These are phyloP conservation scores for Nowakowskiella sp. DNA, from an alignment of 192 early-diverging fungal genomes.

Conservation along the genomic window DNA sequence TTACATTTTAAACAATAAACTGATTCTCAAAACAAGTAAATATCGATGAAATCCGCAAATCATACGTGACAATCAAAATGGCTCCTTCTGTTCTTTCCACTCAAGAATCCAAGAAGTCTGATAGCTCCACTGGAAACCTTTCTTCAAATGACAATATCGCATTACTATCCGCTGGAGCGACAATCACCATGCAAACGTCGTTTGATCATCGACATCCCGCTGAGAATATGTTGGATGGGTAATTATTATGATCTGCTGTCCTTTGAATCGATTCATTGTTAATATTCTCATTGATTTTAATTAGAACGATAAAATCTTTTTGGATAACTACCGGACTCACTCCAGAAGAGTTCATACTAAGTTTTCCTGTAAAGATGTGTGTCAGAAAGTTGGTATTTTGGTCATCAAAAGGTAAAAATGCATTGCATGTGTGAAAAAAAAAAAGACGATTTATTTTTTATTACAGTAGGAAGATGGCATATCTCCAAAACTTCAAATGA, in stretches of 20 bases:
- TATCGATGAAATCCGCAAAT: too few species aligned
- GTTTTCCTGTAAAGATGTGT: not conserved
- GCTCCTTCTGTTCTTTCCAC: too few species aligned
- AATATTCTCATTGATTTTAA: not conserved
- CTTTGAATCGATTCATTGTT: not conserved
- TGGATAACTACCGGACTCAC: conserved; percentile 33
- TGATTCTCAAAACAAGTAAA: too few species aligned
- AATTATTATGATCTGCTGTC: not conserved
- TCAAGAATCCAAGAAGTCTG: too few species aligned
- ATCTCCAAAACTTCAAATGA: not conserved
- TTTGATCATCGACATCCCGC: conserved; percentile 8
- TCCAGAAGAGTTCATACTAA: conserved; percentile 22
- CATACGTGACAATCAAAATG: too few species aligned
- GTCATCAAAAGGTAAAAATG: not conserved
- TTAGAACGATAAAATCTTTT: conserved; percentile 21
- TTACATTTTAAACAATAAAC: too few species aligned
- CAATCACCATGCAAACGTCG: conserved; percentile 13
- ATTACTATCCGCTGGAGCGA: conserved; percentile 7
- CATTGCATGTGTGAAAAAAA: not conserved
- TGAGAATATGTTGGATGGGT: conserved; percentile 22
- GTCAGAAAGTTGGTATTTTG: not conserved
- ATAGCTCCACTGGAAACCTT: too few species aligned
- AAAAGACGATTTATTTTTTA: too few species aligned
- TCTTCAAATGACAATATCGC: conserved; percentile 21
- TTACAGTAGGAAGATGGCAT: not conserved